Evolutionary conservation across 257 asterid genomes (phyloP).

Genomic region (Misopates orontium): DNA sequence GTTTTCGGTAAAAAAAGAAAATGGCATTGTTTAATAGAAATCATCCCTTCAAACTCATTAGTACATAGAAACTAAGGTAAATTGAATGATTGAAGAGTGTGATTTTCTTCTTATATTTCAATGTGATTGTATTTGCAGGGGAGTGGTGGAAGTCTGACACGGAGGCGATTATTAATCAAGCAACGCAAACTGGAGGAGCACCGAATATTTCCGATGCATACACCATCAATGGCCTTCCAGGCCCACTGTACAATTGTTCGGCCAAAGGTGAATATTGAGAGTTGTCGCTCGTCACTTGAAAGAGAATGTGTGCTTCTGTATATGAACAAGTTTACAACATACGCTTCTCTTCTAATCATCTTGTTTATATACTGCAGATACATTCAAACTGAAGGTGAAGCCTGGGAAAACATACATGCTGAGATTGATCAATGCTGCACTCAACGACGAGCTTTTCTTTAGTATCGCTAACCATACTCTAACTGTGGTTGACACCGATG

Average conservation of each 20-base stretch:
- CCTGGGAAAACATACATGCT: conserved; percentile 62
- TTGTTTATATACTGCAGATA: conserved; percentile 35
- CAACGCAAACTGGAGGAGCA: conserved; percentile 54
- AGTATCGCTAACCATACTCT: conserved; percentile 57
- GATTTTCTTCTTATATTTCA: neutral
- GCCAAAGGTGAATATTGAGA: conserved; percentile 38
- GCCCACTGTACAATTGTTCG: conserved; percentile 60
- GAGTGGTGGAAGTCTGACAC: conserved; percentile 79
- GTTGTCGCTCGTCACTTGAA: no score
- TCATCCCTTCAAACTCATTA: no score
- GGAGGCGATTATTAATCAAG: conserved; percentile 50
- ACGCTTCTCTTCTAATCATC: neutral
- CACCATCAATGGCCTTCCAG: conserved; percentile 69
- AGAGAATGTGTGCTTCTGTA: no score
- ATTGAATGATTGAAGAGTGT: neutral
- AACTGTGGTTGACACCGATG: conserved; percentile 63
- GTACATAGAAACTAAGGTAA: no score
- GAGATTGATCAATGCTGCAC: conserved; percentile 64
- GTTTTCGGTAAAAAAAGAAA: conserved; percentile 41
- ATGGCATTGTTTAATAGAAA: neutral
- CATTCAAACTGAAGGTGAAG: conserved; percentile 56
- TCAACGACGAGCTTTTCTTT: conserved; percentile 64
- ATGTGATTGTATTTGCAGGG: conserved; percentile 35
- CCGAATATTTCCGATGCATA: conserved; percentile 67
- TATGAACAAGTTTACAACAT: neutral